A percentile compares a stretch with the other conserved stretches of the same genome.
These are phyloP conservation scores for Calonectria henricotiae DNA, from an alignment of 2,329 filamentous ascomycete species.

Conservation along the genomic window DNA sequence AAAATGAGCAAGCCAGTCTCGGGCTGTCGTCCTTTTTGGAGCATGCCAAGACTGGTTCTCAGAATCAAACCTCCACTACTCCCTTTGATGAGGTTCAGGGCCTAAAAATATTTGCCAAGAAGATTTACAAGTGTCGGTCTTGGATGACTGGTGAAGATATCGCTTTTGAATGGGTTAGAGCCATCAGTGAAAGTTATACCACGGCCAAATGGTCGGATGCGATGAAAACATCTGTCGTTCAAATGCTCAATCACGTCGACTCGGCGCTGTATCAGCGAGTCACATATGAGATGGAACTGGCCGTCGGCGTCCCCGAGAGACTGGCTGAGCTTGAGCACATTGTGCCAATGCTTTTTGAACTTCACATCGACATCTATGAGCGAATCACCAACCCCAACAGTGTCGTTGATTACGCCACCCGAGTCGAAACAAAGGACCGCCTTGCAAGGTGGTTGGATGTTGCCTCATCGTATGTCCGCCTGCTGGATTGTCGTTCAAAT, in stretches of 20 bases:
- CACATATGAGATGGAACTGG: constrained; percentile 60
- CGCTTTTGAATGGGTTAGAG: constrained; percentile 72
- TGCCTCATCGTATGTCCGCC: constrained; percentile 64
- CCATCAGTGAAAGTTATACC: constrained; percentile 68
- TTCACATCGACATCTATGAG: constrained; percentile 75
- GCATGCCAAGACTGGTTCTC: constrained; percentile 72
- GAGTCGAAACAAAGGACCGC: constrained; percentile 67
- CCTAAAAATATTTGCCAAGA: constrained; percentile 68
- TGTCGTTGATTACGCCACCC: constrained; percentile 66
- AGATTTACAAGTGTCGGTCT: constrained; percentile 60
- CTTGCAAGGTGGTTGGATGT: constrained; percentile 70
- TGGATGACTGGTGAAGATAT: constrained; percentile 73
- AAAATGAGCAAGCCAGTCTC: constrained; percentile 68
- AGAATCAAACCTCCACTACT: constrained; percentile 65
- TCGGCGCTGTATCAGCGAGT: constrained; percentile 67
- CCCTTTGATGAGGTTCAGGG: constrained; percentile 70
- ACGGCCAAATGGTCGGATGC: constrained; percentile 72
- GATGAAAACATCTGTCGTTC: constrained; percentile 72
- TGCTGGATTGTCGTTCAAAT: constrained; percentile 55
- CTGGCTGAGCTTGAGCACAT: constrained; percentile 62
- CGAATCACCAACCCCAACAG: constrained; percentile 72
- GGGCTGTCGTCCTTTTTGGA: constrained; percentile 76
- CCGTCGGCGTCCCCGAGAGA: constrained; percentile 46
- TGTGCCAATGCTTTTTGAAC: constrained; percentile 74
- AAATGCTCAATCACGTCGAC: constrained; percentile 71